phyloP scores from a whole-genome alignment of 1,284 basidiomycete genomes.

The Pseudozyma sp. region DNA sequence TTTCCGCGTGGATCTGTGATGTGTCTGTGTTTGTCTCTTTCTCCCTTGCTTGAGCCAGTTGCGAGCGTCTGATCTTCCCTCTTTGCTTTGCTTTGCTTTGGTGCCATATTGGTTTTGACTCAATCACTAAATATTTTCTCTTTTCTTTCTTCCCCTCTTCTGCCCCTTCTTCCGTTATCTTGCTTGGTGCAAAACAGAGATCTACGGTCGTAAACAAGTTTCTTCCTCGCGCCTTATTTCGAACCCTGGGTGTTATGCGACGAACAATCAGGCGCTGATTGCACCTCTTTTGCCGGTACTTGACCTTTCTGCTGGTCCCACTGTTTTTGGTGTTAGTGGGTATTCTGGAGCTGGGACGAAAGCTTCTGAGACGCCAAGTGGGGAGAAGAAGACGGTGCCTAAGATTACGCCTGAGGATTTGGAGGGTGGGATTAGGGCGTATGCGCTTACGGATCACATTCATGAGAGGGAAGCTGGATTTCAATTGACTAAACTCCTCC shows the following conservation, averaged over 20 bases:
- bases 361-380: constrained; percentile 67
- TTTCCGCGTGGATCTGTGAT: constrained; percentile 3
- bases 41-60: constrained; percentile 2
- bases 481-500: constrained; percentile 78
- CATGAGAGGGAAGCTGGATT: constrained; percentile 93
- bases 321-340: constrained; percentile 91
- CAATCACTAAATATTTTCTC: not conserved
- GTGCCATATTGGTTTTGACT: not conserved
- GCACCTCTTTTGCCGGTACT: constrained; percentile 83
- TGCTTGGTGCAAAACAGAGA: constrained; percentile 76
- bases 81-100: not conserved
- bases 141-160: not conserved
- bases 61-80: not conserved
- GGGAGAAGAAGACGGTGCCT: constrained; percentile 74
- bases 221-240: constrained; percentile 84
- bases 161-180: not conserved
- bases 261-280: constrained; percentile 88
- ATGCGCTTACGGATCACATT: constrained; percentile 94
- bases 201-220: constrained; percentile 83
- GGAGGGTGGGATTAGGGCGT: constrained; percentile 81
- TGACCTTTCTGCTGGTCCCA: constrained; percentile 66
- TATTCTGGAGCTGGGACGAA: constrained; percentile 95
- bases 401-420: constrained; percentile 85
- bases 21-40: not conserved
- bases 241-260: constrained; percentile 97